Evolutionary conservation across 83 land plant genomes (phyloP).

Genomic region (Thuja plicata): DNA sequence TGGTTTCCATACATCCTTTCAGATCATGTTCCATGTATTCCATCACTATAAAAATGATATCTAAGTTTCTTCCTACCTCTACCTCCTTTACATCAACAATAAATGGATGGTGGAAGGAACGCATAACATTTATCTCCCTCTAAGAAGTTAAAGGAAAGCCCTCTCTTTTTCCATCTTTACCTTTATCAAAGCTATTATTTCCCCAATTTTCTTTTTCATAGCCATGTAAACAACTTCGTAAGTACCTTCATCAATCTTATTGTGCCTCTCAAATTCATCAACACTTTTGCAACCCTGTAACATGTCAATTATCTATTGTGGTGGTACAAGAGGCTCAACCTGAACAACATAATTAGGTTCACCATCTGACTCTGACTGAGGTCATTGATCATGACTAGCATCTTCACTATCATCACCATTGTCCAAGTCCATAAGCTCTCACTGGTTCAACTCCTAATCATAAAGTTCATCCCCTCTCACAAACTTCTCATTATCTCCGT

Average conservation of each 20-base stretch:
- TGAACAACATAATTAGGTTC: not conserved
- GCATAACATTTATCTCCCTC: slow-evolving; percentile 88
- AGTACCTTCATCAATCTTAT: slow-evolving; percentile 91
- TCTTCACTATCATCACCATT: slow-evolving; percentile 16
- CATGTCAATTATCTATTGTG: slow-evolving; percentile 63
- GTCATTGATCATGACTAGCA: slow-evolving; percentile 1
- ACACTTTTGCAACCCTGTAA: slow-evolving; percentile 87
- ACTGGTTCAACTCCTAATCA: slow-evolving; percentile 19
- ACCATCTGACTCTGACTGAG: slow-evolving; percentile 22
- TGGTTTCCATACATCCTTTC: slow-evolving; percentile 77
- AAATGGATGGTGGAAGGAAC: slow-evolving; percentile 86
- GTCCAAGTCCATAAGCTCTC: slow-evolving; percentile 56
- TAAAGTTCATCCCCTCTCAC: slow-evolving; percentile 29
- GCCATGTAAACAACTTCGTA: slow-evolving; percentile 94
- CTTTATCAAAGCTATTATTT: slow-evolving; percentile 92
- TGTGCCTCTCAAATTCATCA: slow-evolving; percentile 84
- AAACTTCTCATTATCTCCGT: slow-evolving; percentile 2
- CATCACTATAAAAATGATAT: slow-evolving; percentile 94
- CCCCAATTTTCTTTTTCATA: slow-evolving; percentile 82
- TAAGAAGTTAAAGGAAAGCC: slow-evolving; percentile 91
- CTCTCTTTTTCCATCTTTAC: slow-evolving; percentile 84
- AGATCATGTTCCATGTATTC: slow-evolving; percentile 99
- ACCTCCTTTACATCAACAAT: slow-evolving; percentile 96
- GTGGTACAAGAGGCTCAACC: slow-evolving; percentile 17
- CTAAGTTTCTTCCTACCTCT: slow-evolving; percentile 74